A percentile compares a stretch with the other conserved stretches of the same genome.
Evolutionary conservation across 441 rosid genomes (phyloP).

Genomic region (Croton laevigatus): DNA sequence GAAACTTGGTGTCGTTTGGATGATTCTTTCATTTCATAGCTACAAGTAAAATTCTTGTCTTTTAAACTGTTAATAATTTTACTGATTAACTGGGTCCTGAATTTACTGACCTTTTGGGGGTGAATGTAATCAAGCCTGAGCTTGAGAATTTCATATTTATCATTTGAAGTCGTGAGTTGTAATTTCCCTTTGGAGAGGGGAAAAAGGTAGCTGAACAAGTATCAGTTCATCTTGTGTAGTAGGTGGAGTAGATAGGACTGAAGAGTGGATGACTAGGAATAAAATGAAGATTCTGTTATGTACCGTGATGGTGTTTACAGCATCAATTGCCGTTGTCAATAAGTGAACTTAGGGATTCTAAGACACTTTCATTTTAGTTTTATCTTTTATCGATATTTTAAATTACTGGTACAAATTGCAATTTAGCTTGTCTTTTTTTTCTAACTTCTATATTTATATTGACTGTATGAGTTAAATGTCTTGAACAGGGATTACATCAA

Average conservation of each 20-base stretch:
- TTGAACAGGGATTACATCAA: constrained; percentile 48
- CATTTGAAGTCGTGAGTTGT: neutral
- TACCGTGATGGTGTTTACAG: neutral
- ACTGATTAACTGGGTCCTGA: neutral
- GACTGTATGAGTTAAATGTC: constrained; percentile 9
- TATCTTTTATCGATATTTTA: neutral
- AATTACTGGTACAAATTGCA: neutral
- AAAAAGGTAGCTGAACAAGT: neutral
- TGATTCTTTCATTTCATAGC: neutral
- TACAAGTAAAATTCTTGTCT: neutral
- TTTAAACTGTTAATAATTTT: neutral
- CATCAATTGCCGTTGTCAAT: neutral
- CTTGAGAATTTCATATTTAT: neutral
- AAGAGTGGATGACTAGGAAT: neutral
- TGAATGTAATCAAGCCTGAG: neutral
- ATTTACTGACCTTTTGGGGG: neutral
- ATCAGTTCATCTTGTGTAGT: neutral
- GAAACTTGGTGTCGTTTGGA: neutral
- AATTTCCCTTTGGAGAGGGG: neutral
- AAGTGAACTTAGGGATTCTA: neutral
- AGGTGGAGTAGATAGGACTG: neutral
- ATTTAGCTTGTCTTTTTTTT: neutral
- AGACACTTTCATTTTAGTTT: neutral
- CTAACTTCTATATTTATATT: neutral
- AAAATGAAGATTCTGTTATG: neutral